Conservation (phyloP, 2,329 filamentous ascomycete species). For the Zymoseptoria passerinii region DNA sequence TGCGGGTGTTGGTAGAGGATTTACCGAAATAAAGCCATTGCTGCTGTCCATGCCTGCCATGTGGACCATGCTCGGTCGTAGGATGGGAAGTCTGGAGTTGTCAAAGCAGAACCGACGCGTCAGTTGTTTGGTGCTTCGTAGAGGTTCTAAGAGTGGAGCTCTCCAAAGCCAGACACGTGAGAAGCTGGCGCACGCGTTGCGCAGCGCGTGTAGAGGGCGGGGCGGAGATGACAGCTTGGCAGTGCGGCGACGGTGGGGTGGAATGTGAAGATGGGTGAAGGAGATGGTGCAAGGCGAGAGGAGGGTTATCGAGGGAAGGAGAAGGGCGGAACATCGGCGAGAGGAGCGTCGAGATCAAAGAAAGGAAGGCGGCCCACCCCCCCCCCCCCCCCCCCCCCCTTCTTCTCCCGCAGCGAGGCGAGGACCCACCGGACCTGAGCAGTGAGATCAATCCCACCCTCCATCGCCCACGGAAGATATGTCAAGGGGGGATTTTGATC, state of each 20-base stretch:
- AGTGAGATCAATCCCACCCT: too few species aligned
- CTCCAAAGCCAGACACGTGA: not conserved
- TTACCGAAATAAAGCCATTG: constrained; percentile 25
- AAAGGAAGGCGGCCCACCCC: not conserved
- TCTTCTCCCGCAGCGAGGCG: too few species aligned
- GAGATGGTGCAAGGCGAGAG: not conserved
- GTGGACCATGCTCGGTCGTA: not conserved
- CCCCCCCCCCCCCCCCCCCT: too few species aligned
- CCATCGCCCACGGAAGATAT: too few species aligned
- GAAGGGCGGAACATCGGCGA: not conserved
- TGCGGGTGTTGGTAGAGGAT: constrained; percentile 5
- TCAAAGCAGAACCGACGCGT: constrained; percentile 6
- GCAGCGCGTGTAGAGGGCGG: not conserved
- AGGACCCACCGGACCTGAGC: too few species aligned
- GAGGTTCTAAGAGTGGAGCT: not conserved
- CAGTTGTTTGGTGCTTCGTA: not conserved
- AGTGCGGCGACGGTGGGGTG: not conserved
- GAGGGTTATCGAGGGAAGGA: too few species aligned
- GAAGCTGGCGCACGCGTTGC: not conserved
- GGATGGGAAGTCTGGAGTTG: not conserved
- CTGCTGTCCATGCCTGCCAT: constrained; percentile 22
- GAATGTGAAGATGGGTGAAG: not conserved
- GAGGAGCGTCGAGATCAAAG: not conserved
- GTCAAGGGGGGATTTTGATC: too few species aligned
- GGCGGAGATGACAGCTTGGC: not conserved